phyloP scores from a whole-genome alignment of 352 stramenopile species.

The Pythium chondricola region DNA sequence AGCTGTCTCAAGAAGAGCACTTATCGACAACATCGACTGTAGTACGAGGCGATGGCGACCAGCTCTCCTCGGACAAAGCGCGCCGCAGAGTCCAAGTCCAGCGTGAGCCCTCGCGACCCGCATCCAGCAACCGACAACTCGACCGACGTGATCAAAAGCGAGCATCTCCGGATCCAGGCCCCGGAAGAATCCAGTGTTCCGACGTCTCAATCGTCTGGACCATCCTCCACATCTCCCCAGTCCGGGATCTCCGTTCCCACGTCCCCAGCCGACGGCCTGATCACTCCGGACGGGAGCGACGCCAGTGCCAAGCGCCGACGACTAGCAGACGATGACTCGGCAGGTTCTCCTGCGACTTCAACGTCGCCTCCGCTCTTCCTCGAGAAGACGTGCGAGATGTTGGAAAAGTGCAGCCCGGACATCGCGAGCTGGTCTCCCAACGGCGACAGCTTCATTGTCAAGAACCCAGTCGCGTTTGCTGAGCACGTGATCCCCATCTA shows the following conservation, averaged over 20 bases:
- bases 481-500: constrained; percentile 85
- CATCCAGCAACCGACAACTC: background rate
- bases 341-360: background rate
- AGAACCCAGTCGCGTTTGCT: constrained; percentile 79
- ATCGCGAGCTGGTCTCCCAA: constrained; percentile 70
- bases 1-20: no score
- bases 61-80: no score
- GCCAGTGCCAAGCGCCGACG: constrained; percentile 13
- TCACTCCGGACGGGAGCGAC: constrained; percentile 23
- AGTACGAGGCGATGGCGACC: no score
- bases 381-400: constrained; percentile 88
- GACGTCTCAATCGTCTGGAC: background rate
- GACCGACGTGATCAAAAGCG: no score
- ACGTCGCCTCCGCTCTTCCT: constrained; percentile 58
- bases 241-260: constrained; percentile 28
- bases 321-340: constrained; percentile 1
- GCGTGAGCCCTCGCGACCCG: background rate
- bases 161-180: constrained; percentile 18
- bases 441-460: constrained; percentile 88
- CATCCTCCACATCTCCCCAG: constrained; percentile 13
- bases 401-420: constrained; percentile 68
- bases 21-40: no score
- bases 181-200: background rate
- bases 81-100: no score
- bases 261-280: constrained; percentile 26